Evolutionary conservation across 208 protist species (phyloP), one percentile per base, ranked within the genome.

Genomic region (Entamoeba invadens): DNA sequence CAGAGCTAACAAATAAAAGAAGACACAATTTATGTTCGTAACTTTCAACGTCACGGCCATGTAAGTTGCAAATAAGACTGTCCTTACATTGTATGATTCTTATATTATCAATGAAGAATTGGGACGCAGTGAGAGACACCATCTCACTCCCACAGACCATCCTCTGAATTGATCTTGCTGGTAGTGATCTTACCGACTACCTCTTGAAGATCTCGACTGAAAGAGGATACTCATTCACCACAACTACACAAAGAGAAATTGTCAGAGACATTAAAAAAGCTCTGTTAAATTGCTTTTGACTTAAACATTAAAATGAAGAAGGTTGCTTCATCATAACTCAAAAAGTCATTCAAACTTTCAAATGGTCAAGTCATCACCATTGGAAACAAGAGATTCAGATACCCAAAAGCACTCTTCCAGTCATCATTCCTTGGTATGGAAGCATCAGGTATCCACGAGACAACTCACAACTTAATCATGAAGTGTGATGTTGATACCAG

Each of bases 391-490:
- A 94, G 97, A 94, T 99, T 95, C 98, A 96, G 93, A 94, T 98
- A 97, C 95, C 97, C 98, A 45, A 98, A 99, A 96, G 97, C 97
- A n/a, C 96, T 99, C 47, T 99, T 99, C 97, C 97, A 98, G 95
- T 98, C 98, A 31, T 12, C 18, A 18, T 96, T 99, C 45, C 96
- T 99, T 93, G 98, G 98, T 51, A 98, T 98, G 94, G 96, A 97
- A 21, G 95, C 96, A n/a, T 96, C 96, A 45, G 98, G 98, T 95
- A 98, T 99, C 94, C 98, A 98, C 94, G 97, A 99, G 96, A 97
- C 97, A 93, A 96, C 97, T 93, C 99, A 98, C 97, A 97, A 99
- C 95, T 98, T 98, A 45, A 99, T 99, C 97, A 97, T 98, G 96
- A 99, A 98, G 96, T 98, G 97, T 95, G 97, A 98, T 94, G 93